phyloP scores from a whole-genome alignment of 371 early-diverging fungal genomes.

The Fennellomyces sp. region DNA sequence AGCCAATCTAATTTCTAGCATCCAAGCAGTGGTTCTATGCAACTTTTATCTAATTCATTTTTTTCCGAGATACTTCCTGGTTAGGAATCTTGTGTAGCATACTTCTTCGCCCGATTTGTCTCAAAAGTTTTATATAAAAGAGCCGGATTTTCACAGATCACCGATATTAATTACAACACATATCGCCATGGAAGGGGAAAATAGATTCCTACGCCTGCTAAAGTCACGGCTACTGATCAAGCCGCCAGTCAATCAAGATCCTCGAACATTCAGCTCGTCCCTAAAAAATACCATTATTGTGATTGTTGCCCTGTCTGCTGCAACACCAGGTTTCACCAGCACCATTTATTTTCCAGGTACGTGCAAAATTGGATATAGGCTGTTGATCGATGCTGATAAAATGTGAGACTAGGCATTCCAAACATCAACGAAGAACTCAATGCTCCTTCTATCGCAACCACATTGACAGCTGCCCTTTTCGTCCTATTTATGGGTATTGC shows the following conservation, averaged over 20 bases:
- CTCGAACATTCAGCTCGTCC: constrained; percentile 10
- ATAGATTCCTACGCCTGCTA: neutral
- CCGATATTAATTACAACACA: no score
- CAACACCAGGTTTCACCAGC: neutral
- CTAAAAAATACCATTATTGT: constrained; percentile 18
- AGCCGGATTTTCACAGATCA: no score
- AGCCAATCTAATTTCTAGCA: no score
- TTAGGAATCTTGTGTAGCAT: no score
- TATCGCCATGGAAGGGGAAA: no score
- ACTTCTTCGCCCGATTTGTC: no score
- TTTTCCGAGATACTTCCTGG: no score
- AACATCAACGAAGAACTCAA: constrained; percentile 48
- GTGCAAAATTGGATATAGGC: neutral
- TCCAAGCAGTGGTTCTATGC: no score
- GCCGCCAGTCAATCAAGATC: constrained; percentile 29
- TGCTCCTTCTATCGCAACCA: constrained; percentile 50
- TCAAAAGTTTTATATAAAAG: no score
- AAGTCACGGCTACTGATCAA: constrained; percentile 13
- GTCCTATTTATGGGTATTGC: constrained; percentile 61
- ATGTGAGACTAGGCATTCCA: constrained; percentile 38
- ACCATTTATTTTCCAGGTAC: constrained; percentile 14
- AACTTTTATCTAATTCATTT: no score
- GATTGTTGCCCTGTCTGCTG: constrained; percentile 4
- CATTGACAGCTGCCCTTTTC: constrained; percentile 59
- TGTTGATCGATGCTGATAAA: neutral